These are phyloP conservation scores for Colletotrichum orchidophilum DNA, from an alignment of 2,329 filamentous ascomycete genomes.

Conservation along the genomic window DNA sequence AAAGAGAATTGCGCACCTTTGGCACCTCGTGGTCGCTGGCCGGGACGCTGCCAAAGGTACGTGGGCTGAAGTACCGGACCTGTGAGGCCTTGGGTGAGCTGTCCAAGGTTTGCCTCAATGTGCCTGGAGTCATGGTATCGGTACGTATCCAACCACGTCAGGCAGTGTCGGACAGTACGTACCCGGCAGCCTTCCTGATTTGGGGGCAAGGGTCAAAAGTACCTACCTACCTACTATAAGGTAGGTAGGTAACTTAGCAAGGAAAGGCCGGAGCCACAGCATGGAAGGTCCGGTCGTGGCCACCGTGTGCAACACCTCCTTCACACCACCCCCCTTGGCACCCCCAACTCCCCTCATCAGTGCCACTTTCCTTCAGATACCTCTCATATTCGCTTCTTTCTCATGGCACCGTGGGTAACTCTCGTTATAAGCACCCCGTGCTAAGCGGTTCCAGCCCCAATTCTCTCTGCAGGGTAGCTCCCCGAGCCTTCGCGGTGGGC, in stretches of 20 bases:
- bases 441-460: neutral
- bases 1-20: conserved; percentile 34
- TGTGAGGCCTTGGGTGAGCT: neutral
- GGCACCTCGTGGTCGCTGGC: conserved; percentile 9
- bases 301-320: neutral
- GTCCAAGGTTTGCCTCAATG: neutral
- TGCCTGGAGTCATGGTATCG: neutral
- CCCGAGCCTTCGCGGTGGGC: conserved; percentile 22
- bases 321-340: neutral
- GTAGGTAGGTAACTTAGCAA: neutral
- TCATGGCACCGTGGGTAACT: conserved; percentile 9
- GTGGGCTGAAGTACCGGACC: conserved; percentile 27
- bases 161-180: neutral
- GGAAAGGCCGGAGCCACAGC: neutral
- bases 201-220: neutral
- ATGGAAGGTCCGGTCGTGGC: neutral
- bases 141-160: neutral
- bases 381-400: conserved; percentile 13
- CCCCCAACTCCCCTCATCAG: neutral
- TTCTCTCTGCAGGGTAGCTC: conserved; percentile 26
- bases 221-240: too few relatives aligned
- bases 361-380: neutral
- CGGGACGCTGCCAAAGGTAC: conserved; percentile 27
- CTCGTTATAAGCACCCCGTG: conserved; percentile 17
- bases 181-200: neutral